A percentile compares a stretch with the other conserved stretches of the same genome.
Conservation (phyloP, 257 asterid species). For the Ilex aquifolium region DNA sequence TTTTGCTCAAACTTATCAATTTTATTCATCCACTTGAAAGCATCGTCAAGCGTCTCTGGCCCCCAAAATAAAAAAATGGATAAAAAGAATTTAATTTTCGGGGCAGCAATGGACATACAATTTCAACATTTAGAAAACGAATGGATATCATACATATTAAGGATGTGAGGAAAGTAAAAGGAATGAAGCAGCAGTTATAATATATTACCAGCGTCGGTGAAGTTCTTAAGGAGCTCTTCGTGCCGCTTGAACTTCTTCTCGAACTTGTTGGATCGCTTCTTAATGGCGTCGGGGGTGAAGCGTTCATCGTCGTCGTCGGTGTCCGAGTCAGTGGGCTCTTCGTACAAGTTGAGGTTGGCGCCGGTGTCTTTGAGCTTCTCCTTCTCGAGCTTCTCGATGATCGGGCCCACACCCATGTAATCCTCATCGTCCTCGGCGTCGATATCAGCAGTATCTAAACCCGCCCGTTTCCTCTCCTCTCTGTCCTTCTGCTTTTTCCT, state of each 20-base stretch:
- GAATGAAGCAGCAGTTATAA: slow-evolving; percentile 1
- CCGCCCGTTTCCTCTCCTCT: slow-evolving; percentile 49
- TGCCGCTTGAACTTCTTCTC: slow-evolving; percentile 56
- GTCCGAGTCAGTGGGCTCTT: slow-evolving; percentile 73
- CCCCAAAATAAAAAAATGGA: too few species aligned
- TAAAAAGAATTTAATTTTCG: too few species aligned
- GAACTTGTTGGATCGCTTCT: slow-evolving; percentile 31
- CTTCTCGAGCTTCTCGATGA: slow-evolving; percentile 46
- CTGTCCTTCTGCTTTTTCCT: slow-evolving; percentile 41
- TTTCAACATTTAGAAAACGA: too few species aligned
- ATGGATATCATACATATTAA: too few species aligned
- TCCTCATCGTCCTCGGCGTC: slow-evolving; percentile 57
- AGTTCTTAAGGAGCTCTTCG: slow-evolving; percentile 52
- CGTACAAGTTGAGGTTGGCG: slow-evolving; percentile 24
- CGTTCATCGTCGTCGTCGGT: slow-evolving; percentile 59
- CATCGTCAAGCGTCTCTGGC: slow-evolving; percentile 66
- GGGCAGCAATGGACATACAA: too few species aligned
- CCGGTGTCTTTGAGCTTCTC: slow-evolving; percentile 33
- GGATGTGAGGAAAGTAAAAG: slow-evolving; percentile 15
- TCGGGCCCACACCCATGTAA: slow-evolving; percentile 36
- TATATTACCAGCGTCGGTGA: slow-evolving; percentile 52
- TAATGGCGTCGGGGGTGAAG: slow-evolving; percentile 30
- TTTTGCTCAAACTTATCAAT: slow-evolving; percentile 78
- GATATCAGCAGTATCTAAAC: slow-evolving; percentile 46
- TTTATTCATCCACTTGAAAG: slow-evolving; percentile 63